Percentiles rank a stretch among this genome's conserved stretches.
phyloP scores from a whole-genome alignment of 768 basidiomycete species.

The Royoungia palumana region DNA sequence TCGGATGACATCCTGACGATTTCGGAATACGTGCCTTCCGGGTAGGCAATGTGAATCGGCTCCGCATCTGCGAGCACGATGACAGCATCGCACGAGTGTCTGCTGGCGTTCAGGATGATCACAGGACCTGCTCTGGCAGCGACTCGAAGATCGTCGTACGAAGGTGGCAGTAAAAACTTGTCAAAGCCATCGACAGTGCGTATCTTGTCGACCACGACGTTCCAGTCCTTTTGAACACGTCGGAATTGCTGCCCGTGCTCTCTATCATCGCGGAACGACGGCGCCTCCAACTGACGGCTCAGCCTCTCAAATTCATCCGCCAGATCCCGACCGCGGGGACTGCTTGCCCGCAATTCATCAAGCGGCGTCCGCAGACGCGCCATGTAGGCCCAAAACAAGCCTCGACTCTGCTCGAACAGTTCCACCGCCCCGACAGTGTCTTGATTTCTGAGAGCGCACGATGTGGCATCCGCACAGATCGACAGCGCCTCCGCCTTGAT shows the following conservation, averaged over 20 bases:
- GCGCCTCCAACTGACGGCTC: constrained; percentile 20
- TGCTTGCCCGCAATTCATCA: constrained; percentile 18
- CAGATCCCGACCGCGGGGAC: constrained; percentile 6
- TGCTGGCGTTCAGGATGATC: constrained; percentile 31
- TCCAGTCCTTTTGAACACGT: constrained; percentile 23
- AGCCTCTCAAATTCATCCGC: constrained; percentile 19
- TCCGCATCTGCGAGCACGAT: constrained; percentile 12
- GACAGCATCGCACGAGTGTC: constrained; percentile 17
- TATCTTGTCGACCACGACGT: constrained; percentile 24
- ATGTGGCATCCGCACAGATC: constrained; percentile 25
- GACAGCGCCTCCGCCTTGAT: constrained; percentile 11
- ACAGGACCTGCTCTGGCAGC: constrained; percentile 29
- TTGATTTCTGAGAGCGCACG: constrained; percentile 20
- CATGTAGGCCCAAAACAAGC: constrained; percentile 25
- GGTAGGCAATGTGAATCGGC: constrained; percentile 13
- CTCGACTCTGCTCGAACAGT: constrained; percentile 33
- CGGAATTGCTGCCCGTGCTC: constrained; percentile 17
- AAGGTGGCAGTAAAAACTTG: constrained; percentile 20
- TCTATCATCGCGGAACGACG: constrained; percentile 4
- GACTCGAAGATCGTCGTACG: constrained; percentile 15
- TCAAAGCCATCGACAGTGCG: constrained; percentile 23
- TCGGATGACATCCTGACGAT: constrained; percentile 6
- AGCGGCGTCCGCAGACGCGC: constrained; percentile 23
- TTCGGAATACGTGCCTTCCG: constrained; percentile 1
- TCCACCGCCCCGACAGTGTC: constrained; percentile 30